Percentiles rank a stretch among this genome's conserved stretches.
Evolutionary conservation across 129 eudicot genomes (phyloP).

Genomic region (Centella asiatica): DNA sequence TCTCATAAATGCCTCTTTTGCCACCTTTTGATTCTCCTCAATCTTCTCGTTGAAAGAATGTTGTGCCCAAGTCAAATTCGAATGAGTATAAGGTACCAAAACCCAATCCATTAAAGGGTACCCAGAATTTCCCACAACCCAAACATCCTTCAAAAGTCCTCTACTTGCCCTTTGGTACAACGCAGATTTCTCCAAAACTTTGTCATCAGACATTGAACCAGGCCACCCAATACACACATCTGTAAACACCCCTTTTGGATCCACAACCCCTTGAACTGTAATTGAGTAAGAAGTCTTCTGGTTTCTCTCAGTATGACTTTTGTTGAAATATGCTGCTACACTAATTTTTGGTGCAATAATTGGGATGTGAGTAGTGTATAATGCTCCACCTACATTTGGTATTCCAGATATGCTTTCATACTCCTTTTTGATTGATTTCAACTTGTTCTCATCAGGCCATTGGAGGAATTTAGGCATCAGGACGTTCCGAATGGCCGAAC

Average conservation of each 20-base stretch:
- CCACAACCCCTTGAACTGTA: constrained; percentile 66
- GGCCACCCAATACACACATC: constrained; percentile 72
- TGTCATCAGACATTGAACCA: constrained; percentile 57
- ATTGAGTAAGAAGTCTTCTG: constrained; percentile 59
- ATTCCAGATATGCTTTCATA: constrained; percentile 46
- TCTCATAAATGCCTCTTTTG: constrained; percentile 50
- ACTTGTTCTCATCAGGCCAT: constrained; percentile 50
- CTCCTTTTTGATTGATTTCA: constrained; percentile 18
- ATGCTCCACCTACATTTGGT: constrained; percentile 42
- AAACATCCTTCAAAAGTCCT: constrained; percentile 35
- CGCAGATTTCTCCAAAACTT: constrained; percentile 52
- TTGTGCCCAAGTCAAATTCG: constrained; percentile 57
- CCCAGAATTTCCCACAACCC: constrained; percentile 48
- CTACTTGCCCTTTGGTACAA: constrained; percentile 28
- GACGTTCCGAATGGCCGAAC: constrained; percentile 36
- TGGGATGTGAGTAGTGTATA: constrained; percentile 68
- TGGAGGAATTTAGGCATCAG: constrained; percentile 56
- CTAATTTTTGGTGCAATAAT: constrained; percentile 61
- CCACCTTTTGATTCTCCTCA: constrained; percentile 25
- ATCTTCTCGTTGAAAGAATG: constrained; percentile 46
- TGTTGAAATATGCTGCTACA: constrained; percentile 46
- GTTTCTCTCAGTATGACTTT: constrained; percentile 56
- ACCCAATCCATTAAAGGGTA: constrained; percentile 52
- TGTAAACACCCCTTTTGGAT: constrained; percentile 41
- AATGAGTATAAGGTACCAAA: constrained; percentile 53